Conservation (phyloP, 768 basidiomycete genomes). For the Asterophora parasitica region DNA sequence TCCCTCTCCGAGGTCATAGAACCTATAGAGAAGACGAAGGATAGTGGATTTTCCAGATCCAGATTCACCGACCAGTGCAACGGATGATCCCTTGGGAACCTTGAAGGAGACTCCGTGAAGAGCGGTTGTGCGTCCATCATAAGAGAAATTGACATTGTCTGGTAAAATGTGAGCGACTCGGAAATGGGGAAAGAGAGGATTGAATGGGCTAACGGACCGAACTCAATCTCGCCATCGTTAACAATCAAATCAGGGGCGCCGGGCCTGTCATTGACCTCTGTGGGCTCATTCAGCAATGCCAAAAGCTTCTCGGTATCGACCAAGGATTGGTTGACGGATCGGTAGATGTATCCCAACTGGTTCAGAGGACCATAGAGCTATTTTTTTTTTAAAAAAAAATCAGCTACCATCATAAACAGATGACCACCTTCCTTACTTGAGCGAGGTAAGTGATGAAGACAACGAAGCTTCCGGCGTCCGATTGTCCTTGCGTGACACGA, state of each 20-base stretch:
- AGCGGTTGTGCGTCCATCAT: conserved; percentile 66
- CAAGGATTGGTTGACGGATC: conserved; percentile 68
- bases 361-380: conserved; percentile 73
- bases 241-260: conserved; percentile 71
- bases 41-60: conserved; percentile 84
- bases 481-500: conserved; percentile 53
- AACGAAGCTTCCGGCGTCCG: conserved; percentile 60
- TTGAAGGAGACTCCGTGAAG: conserved; percentile 81
- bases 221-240: conserved; percentile 77
- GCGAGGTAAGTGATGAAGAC: conserved; percentile 79
- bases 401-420: not conserved
- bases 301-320: conserved; percentile 85
- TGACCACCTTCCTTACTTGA: conserved; percentile 42
- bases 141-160: conserved; percentile 88
- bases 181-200: not conserved
- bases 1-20: conserved; percentile 84
- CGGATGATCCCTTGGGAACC: conserved; percentile 80
- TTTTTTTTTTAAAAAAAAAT: conserved; percentile 2
- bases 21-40: conserved; percentile 82
- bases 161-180: conserved; percentile 5
- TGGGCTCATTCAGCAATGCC: conserved; percentile 74
- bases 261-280: conserved; percentile 78
- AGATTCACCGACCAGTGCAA: conserved; percentile 85
- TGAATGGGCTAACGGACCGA: conserved; percentile 46
- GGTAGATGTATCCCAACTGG: conserved; percentile 75